Conservation (phyloP, 768 basidiomycete species). For the Lentinula sp. region DNA sequence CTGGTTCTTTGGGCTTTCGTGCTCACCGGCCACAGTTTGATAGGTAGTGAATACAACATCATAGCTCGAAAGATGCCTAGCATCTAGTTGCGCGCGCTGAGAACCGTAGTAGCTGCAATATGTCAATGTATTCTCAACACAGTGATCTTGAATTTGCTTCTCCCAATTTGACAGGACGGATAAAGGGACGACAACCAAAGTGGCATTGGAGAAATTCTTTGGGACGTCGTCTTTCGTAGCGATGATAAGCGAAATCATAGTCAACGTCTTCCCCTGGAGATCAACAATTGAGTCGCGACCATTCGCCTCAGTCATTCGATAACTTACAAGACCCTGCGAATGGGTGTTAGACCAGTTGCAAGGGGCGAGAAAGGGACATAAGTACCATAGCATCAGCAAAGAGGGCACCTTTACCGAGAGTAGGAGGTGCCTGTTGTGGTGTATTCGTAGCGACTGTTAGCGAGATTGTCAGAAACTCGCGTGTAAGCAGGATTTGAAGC, state of each 20-base stretch:
- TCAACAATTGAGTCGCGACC: not conserved
- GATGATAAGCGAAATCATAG: slow-evolving; percentile 76
- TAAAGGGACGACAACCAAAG: slow-evolving; percentile 80
- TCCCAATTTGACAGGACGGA: slow-evolving; percentile 88
- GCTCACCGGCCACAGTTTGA: slow-evolving; percentile 60
- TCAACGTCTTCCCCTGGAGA: slow-evolving; percentile 80
- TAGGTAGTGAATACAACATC: slow-evolving; percentile 87
- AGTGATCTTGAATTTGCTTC: slow-evolving; percentile 76
- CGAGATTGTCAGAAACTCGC: not conserved
- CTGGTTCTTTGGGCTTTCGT: slow-evolving; percentile 22
- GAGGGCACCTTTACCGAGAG: slow-evolving; percentile 78
- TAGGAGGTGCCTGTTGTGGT: slow-evolving; percentile 58
- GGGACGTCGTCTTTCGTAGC: slow-evolving; percentile 67
- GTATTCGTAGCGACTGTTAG: slow-evolving; percentile 71
- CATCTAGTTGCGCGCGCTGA: slow-evolving; percentile 45
- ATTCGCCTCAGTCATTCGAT: not conserved
- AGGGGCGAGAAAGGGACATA: not conserved
- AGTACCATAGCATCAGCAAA: slow-evolving; percentile 85
- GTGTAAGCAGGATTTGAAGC: slow-evolving; percentile 13
- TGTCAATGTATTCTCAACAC: slow-evolving; percentile 42
- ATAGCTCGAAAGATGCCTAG: slow-evolving; percentile 54
- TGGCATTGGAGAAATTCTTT: slow-evolving; percentile 52
- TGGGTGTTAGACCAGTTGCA: not conserved
- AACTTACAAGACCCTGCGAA: not conserved
- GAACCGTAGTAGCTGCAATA: slow-evolving; percentile 68